Evolutionary conservation across 2,329 filamentous ascomycete species (phyloP).

Genomic region (Cladosporium velox): DNA sequence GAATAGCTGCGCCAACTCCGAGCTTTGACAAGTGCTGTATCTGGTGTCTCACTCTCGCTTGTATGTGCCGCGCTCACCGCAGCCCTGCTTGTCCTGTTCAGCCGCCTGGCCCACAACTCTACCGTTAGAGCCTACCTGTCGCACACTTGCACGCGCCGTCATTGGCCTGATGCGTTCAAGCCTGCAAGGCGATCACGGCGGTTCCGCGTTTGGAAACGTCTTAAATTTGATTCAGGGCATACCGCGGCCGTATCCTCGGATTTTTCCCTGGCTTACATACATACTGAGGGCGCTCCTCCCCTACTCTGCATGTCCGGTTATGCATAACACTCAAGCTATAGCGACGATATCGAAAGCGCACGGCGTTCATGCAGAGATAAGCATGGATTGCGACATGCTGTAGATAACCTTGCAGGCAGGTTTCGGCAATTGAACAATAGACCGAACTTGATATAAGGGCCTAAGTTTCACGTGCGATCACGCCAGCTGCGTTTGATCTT

Average conservation of each 20-base stretch:
- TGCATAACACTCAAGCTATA: constrained; percentile 4
- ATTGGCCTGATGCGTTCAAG: background rate
- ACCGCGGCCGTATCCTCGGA: constrained; percentile 4
- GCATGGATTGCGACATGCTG: background rate
- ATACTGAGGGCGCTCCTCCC: background rate
- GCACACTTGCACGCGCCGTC: constrained; percentile 1
- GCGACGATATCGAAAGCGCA: background rate
- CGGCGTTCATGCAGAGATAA: background rate
- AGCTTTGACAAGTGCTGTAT: constrained; percentile 11
- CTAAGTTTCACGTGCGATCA: background rate
- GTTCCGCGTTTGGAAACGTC: constrained; percentile 4
- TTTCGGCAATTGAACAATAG: background rate
- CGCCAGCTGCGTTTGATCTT: background rate
- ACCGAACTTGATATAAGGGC: background rate
- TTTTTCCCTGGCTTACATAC: background rate
- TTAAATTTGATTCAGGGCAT: constrained; percentile 11
- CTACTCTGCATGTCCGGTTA: background rate
- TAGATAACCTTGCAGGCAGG: background rate
- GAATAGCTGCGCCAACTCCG: constrained; percentile 2
- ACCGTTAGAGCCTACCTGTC: constrained; percentile 7
- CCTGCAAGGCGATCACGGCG: constrained; percentile 1
- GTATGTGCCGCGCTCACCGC: background rate
- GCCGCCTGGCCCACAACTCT: constrained; percentile 5
- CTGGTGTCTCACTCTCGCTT: background rate
- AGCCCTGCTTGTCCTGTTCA: background rate